Conservation (phyloP, 2,329 filamentous ascomycete genomes). For the Pyricularia sp. region DNA sequence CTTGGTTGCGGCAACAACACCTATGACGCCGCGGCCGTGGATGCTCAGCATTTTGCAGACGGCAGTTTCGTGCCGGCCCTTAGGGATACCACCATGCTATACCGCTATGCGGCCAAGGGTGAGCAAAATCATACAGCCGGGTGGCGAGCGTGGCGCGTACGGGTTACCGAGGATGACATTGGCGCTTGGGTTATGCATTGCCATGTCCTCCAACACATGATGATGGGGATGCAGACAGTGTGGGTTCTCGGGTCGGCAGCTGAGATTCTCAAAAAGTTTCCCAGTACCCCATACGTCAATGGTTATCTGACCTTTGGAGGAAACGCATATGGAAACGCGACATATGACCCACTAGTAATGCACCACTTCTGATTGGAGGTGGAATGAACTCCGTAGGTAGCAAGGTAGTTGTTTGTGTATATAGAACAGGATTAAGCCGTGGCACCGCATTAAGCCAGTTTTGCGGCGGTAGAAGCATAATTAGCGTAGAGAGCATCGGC, state of each 20-base stretch:
- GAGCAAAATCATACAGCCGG: slow-evolving; percentile 28
- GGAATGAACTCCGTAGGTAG: background rate
- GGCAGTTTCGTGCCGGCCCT: slow-evolving; percentile 21
- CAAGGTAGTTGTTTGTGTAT: no score
- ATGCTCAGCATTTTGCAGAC: slow-evolving; percentile 20
- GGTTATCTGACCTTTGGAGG: background rate
- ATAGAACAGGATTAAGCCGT: background rate
- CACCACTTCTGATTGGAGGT: background rate
- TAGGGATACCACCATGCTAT: slow-evolving; percentile 40
- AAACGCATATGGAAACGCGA: background rate
- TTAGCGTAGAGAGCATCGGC: background rate
- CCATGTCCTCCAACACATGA: slow-evolving; percentile 43
- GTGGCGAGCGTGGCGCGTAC: slow-evolving; percentile 48
- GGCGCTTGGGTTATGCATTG: slow-evolving; percentile 53
- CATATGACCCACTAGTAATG: background rate
- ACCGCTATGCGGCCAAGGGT: slow-evolving; percentile 33
- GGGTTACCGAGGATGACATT: slow-evolving; percentile 28
- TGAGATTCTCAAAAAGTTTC: background rate
- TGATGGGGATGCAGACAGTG: slow-evolving; percentile 29
- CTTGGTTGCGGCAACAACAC: slow-evolving; percentile 38
- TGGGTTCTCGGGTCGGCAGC: background rate
- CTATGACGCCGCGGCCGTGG: slow-evolving; percentile 35
- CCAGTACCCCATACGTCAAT: background rate
- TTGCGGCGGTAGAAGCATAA: background rate
- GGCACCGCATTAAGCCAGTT: background rate